Conservation (phyloP, 2,329 filamentous ascomycete genomes). For the Hypoxylon sp. region DNA sequence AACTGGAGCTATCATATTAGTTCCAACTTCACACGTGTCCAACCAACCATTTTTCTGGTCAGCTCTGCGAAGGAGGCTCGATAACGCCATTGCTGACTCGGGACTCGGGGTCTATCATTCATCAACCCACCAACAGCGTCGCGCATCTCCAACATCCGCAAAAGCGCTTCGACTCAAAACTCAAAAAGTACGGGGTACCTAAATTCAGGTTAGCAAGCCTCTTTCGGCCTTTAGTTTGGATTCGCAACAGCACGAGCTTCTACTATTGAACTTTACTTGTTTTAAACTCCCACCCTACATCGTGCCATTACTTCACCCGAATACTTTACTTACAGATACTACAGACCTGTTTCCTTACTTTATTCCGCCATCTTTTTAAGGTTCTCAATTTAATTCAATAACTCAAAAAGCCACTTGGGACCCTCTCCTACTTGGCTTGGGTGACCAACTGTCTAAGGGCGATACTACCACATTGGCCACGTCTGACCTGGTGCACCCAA, state of each 20-base stretch:
- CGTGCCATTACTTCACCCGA: slow-evolving; percentile 1
- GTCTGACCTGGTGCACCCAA: slow-evolving; percentile 15
- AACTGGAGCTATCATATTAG: slow-evolving; percentile 30
- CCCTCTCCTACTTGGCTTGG: not conserved
- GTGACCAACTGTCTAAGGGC: slow-evolving; percentile 15
- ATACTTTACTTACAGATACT: slow-evolving; percentile 23
- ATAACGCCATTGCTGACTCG: slow-evolving; percentile 38
- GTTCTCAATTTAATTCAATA: not conserved
- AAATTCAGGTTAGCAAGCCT: slow-evolving; percentile 17
- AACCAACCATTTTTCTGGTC: slow-evolving; percentile 35
- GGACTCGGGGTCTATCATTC: slow-evolving; percentile 24
- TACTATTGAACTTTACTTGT: slow-evolving; percentile 9
- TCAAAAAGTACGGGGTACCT: slow-evolving; percentile 16
- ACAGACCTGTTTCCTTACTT: slow-evolving; percentile 12
- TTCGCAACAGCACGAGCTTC: slow-evolving; percentile 9
- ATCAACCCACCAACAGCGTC: slow-evolving; percentile 16
- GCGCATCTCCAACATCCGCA: slow-evolving; percentile 17
- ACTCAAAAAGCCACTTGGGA: slow-evolving; percentile 6
- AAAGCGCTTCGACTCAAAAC: slow-evolving; percentile 14
- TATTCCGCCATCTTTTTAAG: not conserved
- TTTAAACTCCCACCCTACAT: slow-evolving; percentile 2
- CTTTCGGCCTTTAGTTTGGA: not conserved
- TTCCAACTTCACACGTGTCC: slow-evolving; percentile 40
- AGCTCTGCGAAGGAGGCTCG: slow-evolving; percentile 32
- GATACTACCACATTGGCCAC: slow-evolving; percentile 24